Evolutionary conservation across 2,329 filamentous ascomycete species (phyloP).

Genomic region (Aureobasidium subglaciale): DNA sequence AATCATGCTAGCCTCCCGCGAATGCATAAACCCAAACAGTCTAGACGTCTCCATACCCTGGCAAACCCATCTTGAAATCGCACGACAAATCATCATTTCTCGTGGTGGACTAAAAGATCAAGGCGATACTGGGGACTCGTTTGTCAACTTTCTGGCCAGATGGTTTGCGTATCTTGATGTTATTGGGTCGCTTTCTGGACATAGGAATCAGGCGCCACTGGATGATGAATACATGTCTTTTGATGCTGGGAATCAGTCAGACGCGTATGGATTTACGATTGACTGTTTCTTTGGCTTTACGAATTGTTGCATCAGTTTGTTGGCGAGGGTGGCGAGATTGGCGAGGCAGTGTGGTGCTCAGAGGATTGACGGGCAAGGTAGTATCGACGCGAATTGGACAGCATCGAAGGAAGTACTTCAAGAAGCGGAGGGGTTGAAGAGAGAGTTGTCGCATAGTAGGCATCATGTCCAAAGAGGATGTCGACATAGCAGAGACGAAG

Average conservation of each 20-base stretch:
- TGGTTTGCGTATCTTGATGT: conserved; percentile 85
- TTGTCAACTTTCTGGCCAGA: conserved; percentile 67
- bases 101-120: conserved; percentile 45
- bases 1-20: conserved; percentile 76
- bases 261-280: conserved; percentile 60
- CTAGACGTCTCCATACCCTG: conserved; percentile 76
- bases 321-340: conserved; percentile 66
- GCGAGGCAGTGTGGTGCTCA: conserved; percentile 61
- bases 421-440: conserved; percentile 53
- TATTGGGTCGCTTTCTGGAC: conserved; percentile 61
- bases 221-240: conserved; percentile 32
- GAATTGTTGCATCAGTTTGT: conserved; percentile 59
- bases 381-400: conserved; percentile 49
- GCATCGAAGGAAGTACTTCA: conserved; percentile 49
- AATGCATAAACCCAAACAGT: conserved; percentile 74
- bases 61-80: conserved; percentile 71
- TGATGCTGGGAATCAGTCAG: conserved; percentile 46
- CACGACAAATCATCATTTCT: conserved; percentile 65
- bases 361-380: conserved; percentile 50
- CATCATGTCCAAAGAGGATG: conserved; percentile 37
- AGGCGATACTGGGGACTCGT: conserved; percentile 39
- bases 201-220: conserved; percentile 37
- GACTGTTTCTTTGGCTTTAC: conserved; percentile 79
- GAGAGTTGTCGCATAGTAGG: conserved; percentile 53
- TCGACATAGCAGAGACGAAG: conserved; percentile 25